Percentiles rank a stretch among this genome's conserved stretches.
phyloP scores from a whole-genome alignment of 2,329 filamentous ascomycete genomes.

The Coniochaeta ligniaria region DNA sequence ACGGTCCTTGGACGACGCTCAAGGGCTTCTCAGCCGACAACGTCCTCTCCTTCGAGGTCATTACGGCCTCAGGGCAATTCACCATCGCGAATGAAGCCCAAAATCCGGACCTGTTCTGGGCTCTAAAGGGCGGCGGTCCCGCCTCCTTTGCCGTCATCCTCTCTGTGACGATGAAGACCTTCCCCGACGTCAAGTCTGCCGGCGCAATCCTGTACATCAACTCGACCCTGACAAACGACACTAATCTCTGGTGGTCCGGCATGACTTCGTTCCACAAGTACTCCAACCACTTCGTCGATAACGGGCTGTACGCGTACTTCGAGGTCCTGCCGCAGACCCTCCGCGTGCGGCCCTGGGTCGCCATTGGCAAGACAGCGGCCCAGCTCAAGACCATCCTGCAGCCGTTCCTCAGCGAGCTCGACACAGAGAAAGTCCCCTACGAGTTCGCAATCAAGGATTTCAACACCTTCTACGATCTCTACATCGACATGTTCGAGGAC shows the following conservation, averaged over 20 bases:
- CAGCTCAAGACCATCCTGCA: slow-evolving; percentile 25
- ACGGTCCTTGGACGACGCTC: slow-evolving; percentile 35
- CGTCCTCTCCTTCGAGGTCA: slow-evolving; percentile 37
- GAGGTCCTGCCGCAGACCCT: slow-evolving; percentile 31
- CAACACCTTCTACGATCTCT: slow-evolving; percentile 26
- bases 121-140: slow-evolving; percentile 43
- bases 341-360: slow-evolving; percentile 29
- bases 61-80: slow-evolving; percentile 34
- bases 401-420: slow-evolving; percentile 26
- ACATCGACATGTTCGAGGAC: slow-evolving; percentile 27
- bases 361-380: slow-evolving; percentile 24
- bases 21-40: slow-evolving; percentile 42
- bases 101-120: slow-evolving; percentile 50
- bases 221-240: slow-evolving; percentile 23
- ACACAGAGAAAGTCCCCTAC: slow-evolving; percentile 18
- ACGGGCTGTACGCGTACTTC: slow-evolving; percentile 35
- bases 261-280: slow-evolving; percentile 39
- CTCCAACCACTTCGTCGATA: slow-evolving; percentile 29
- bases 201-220: slow-evolving; percentile 34
- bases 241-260: slow-evolving; percentile 37
- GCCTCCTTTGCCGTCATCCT: slow-evolving; percentile 45
- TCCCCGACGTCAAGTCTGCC: slow-evolving; percentile 33
- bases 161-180: slow-evolving; percentile 40
- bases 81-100: slow-evolving; percentile 31
- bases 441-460: slow-evolving; percentile 20